Evolutionary conservation across 495 filamentous ascomycete species (phyloP).

Genomic region (Trichoderma gamsii): DNA sequence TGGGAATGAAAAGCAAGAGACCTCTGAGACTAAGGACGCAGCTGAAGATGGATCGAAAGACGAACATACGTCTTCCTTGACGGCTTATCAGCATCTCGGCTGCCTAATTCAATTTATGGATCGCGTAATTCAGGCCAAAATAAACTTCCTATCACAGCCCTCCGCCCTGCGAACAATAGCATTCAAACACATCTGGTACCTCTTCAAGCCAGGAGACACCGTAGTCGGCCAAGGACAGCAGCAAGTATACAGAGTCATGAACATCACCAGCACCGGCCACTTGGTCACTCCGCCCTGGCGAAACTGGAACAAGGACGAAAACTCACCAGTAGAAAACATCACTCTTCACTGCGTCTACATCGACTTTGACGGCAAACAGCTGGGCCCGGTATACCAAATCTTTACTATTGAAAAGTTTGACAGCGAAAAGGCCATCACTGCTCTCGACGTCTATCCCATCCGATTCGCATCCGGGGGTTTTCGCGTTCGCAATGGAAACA

Average conservation of each 20-base stretch:
- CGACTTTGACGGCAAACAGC: constrained; percentile 36
- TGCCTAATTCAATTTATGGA: background rate
- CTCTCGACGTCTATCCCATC: constrained; percentile 26
- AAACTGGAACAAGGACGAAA: background rate
- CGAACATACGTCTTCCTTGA: background rate
- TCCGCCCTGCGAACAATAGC: constrained; percentile 13
- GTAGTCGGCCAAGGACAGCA: constrained; percentile 2
- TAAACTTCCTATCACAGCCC: background rate
- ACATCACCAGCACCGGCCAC: constrained; percentile 17
- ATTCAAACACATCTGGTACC: background rate
- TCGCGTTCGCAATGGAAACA: background rate
- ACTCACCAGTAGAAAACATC: background rate
- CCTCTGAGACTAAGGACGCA: background rate
- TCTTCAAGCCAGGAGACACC: constrained; percentile 8
- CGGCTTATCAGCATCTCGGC: background rate
- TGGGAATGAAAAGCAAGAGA: background rate
- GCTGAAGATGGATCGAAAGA: background rate
- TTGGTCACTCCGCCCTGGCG: background rate
- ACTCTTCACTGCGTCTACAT: constrained; percentile 32
- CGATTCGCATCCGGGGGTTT: constrained; percentile 8
- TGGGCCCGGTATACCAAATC: constrained; percentile 31
- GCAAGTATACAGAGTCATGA: constrained; percentile 26
- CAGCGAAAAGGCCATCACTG: constrained; percentile 29
- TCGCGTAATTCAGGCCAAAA: background rate
- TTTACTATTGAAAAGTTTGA: constrained; percentile 32